These are phyloP conservation scores for Camelina sativa DNA, from an alignment of 345 rosid genomes.

Conservation along the genomic window DNA sequence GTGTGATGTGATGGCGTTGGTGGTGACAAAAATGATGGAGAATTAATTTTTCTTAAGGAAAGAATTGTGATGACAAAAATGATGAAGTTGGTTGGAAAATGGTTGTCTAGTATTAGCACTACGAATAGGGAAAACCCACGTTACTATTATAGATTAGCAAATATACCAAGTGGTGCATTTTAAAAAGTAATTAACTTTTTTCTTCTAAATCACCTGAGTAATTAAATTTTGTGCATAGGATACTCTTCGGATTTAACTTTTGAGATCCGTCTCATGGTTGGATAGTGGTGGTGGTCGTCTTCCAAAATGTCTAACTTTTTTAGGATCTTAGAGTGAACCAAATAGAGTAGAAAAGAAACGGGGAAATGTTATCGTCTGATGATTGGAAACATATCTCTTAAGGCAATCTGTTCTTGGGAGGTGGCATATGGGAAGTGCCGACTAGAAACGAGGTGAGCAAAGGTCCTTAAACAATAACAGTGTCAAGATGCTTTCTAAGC, in stretches of 20 bases:
- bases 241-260: background rate
- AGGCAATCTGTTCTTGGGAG: background rate
- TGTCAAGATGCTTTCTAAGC: too few species aligned
- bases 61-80: conserved; percentile 33
- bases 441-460: too few species aligned
- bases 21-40: conserved; percentile 9
- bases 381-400: background rate
- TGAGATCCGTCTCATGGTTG: background rate
- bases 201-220: conserved; percentile 15
- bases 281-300: background rate
- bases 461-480: too few species aligned
- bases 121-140: conserved; percentile 40
- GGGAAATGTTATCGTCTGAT: too few species aligned
- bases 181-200: background rate
- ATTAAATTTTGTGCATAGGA: background rate
- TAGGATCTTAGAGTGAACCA: background rate
- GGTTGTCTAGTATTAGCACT: conserved; percentile 27
- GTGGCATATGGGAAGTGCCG: too few species aligned
- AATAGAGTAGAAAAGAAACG: background rate
- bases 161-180: conserved; percentile 24
- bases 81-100: conserved; percentile 35
- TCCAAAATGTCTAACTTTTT: too few species aligned
- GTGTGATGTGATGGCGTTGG: conserved; percentile 17
- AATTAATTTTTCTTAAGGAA: conserved; percentile 10
- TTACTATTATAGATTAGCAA: conserved; percentile 17